Evolutionary conservation across 208 protist genomes (phyloP), one percentile per base, ranked within the genome.

Genomic region (Sergeia podlipaevii): DNA sequence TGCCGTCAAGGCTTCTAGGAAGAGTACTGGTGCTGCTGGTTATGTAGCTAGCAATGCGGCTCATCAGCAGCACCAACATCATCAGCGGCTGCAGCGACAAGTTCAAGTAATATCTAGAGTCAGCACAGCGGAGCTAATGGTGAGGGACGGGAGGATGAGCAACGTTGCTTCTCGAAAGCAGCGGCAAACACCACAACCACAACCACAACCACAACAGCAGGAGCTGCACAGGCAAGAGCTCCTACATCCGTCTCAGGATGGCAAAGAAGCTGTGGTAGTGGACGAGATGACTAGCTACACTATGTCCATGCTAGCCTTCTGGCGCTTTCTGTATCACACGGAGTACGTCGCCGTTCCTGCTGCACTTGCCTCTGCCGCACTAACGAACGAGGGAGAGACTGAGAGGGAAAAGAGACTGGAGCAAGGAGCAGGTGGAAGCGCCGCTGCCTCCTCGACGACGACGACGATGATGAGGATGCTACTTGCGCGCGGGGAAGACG

Each of bases 241-340:
- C n/a, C n/a, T n/a, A n/a, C n/a, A n/a, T n/a, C n/a, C n/a, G n/a
- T n/a, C n/a, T 38, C 34, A 38, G 15, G 34, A 38, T 38, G 34
- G 11, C 11, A 17, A 10, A 17, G 34, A 10, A 17, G 34, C 34
- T 1, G 24, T 34, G 20, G 38, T 15, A 32, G 32, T 34, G 15
- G 32, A 39, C n/a, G 39, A 4, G 5, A 26, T 41, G 47, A 11
- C 47, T 15, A 38, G 51, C 7, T 65, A 64, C 39, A 61, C 72
- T 27, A 46, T 80, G 41, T 63, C 72, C 2, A 38, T 74, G 24
- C 21, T 74, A 15, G 17, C 59, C 5, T 60, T 80, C 38, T 70
- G 66, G 56, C 60, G 72, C 8, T 62, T 80, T 50, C 32, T 80
- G 6, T 50, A 48, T 27, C 66, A 80, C 32, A 18, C 68, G 13